These are phyloP conservation scores for Oryza glumipatula DNA, from an alignment of 176 grass and related monocot species.

Conservation along the genomic window DNA sequence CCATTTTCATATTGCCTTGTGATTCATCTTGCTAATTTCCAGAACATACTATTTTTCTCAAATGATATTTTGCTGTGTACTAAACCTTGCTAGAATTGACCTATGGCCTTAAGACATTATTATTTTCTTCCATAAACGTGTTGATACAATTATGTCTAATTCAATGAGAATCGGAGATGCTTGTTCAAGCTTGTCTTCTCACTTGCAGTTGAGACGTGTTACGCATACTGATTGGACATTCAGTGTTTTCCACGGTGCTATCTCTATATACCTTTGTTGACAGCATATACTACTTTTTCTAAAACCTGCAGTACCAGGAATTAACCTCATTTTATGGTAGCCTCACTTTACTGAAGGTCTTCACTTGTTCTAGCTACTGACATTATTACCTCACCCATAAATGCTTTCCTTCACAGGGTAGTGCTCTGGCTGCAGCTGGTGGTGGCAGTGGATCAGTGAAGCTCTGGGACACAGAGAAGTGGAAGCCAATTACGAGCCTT, in stretches of 20 bases:
- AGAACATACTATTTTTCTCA: not conserved
- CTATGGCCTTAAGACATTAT: not conserved
- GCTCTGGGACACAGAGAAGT: constrained; percentile 83
- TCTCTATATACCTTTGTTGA: not conserved
- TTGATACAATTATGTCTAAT: not conserved
- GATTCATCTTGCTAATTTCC: not conserved
- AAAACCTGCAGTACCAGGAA: not conserved
- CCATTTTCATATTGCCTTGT: constrained; percentile 1
- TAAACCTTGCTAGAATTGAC: not conserved
- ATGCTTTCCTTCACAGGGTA: constrained; percentile 51
- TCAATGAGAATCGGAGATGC: not conserved
- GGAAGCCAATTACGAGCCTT: constrained; percentile 67
- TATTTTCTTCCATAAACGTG: not conserved
- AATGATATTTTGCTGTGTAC: constrained; percentile 4
- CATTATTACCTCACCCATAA: not conserved
- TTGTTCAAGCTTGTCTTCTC: not conserved
- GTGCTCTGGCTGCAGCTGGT: constrained; percentile 83
- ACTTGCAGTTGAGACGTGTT: not conserved
- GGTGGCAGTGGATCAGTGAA: constrained; percentile 86
- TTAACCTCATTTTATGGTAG: not conserved
- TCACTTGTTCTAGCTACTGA: not conserved
- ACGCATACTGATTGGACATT: not conserved
- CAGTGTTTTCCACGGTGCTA: not conserved
- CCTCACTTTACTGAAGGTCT: not conserved
- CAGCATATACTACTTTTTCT: not conserved